A percentile compares a stretch with the other conserved stretches of the same genome.
Conservation (phyloP, 768 basidiomycete genomes). For the Dentipellis fragilis region DNA sequence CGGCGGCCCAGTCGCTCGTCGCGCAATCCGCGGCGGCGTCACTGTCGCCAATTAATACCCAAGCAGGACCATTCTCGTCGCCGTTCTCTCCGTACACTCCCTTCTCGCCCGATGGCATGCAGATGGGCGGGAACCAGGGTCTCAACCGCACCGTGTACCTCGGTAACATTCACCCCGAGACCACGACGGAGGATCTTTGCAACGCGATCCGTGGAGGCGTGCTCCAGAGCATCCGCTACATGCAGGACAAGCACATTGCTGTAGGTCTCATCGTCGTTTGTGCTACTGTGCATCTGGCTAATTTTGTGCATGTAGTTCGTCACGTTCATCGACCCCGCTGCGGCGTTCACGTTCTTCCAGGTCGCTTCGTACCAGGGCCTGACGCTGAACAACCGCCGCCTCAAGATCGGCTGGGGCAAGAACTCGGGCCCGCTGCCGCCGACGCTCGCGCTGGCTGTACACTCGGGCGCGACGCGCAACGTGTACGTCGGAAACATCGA, state of each 20-base stretch:
- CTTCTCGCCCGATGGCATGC: conserved; percentile 33
- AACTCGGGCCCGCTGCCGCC: conserved; percentile 82
- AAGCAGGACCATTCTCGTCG: conserved; percentile 16
- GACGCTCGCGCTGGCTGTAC: conserved; percentile 78
- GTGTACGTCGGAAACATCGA: conserved; percentile 95
- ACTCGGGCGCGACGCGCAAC: conserved; percentile 89
- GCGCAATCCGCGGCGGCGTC: conserved; percentile 37
- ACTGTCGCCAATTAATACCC: conserved; percentile 19
- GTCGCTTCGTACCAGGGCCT: conserved; percentile 85
- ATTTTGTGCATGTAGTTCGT: conserved; percentile 55
- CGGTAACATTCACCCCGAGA: conserved; percentile 96
- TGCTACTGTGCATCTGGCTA: neutral
- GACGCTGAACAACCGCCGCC: conserved; percentile 83
- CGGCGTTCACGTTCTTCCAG: conserved; percentile 91
- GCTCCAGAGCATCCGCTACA: conserved; percentile 87
- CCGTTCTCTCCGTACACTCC: conserved; percentile 46
- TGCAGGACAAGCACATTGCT: conserved; percentile 96
- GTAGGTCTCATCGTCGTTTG: conserved; percentile 33
- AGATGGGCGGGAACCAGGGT: conserved; percentile 32
- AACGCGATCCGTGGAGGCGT: conserved; percentile 96
- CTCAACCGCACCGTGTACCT: conserved; percentile 92
- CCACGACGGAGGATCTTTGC: conserved; percentile 88
- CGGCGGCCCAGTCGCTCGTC: conserved; percentile 68
- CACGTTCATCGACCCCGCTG: conserved; percentile 89
- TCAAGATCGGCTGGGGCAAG: conserved; percentile 99